These are phyloP conservation scores for Pythium biforme DNA, from an alignment of 352 stramenopile genomes.

Conservation along the genomic window DNA sequence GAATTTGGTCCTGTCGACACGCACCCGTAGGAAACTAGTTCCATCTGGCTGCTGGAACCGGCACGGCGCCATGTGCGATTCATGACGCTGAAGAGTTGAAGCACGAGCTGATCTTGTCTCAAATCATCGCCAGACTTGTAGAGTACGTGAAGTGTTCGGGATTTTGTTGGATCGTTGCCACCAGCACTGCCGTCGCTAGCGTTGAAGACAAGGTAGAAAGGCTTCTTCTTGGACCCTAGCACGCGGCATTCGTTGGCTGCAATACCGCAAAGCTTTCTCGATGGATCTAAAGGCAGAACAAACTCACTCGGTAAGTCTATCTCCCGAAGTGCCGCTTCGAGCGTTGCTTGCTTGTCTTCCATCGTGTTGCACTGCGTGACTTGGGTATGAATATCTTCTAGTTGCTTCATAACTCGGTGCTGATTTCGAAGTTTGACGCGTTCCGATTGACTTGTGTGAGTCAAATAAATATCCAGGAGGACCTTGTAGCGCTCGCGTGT, in stretches of 20 bases:
- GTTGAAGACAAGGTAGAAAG: constrained; percentile 27
- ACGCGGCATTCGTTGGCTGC: constrained; percentile 18
- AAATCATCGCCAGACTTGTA: constrained; percentile 81
- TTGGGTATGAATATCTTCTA: constrained; percentile 18
- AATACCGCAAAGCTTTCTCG: constrained; percentile 13
- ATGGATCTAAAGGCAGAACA: constrained; percentile 22
- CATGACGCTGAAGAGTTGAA: constrained; percentile 66
- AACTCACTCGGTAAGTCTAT: constrained; percentile 25
- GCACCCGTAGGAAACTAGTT: constrained; percentile 48
- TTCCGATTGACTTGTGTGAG: background rate
- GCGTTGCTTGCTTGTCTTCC: constrained; percentile 23
- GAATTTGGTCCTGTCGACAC: constrained; percentile 47
- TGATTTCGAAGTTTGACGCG: constrained; percentile 10
- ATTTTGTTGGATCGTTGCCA: background rate
- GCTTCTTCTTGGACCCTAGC: constrained; percentile 30
- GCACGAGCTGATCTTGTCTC: constrained; percentile 74
- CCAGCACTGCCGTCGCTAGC: background rate
- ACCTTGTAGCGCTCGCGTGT: constrained; percentile 21
- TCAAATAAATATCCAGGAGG: constrained; percentile 20
- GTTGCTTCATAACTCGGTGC: constrained; percentile 10
- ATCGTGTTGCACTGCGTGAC: constrained; percentile 10
- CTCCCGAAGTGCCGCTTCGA: constrained; percentile 6
- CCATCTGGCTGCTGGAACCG: constrained; percentile 35
- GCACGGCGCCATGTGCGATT: constrained; percentile 50
- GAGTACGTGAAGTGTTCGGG: constrained; percentile 38